These are phyloP conservation scores for Candida tallmaniae DNA, from an alignment of 805 yeast genomes.

Conservation along the genomic window DNA sequence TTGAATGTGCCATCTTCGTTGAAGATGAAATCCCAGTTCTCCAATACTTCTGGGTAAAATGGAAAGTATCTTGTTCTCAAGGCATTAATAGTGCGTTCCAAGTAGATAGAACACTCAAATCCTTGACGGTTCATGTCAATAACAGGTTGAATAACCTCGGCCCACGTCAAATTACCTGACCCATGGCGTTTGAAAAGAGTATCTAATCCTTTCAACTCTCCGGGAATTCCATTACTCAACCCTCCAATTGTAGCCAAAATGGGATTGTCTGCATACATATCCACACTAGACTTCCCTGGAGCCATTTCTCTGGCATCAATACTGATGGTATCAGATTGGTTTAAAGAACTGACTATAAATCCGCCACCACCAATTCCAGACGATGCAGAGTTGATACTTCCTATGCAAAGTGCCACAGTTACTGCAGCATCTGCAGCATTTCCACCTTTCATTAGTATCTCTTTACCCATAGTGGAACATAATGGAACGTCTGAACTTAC, in stretches of 20 bases:
- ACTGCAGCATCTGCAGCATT: slow-evolving; percentile 94
- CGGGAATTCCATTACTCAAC: slow-evolving; percentile 85
- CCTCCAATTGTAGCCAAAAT: slow-evolving; percentile 69
- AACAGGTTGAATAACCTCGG: slow-evolving; percentile 70
- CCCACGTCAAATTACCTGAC: slow-evolving; percentile 70
- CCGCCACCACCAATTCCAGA: slow-evolving; percentile 96
- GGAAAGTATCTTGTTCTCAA: slow-evolving; percentile 23
- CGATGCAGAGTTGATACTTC: slow-evolving; percentile 73
- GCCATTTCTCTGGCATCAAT: slow-evolving; percentile 91
- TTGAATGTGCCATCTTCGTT: slow-evolving; percentile 27
- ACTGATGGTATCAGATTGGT: slow-evolving; percentile 42
- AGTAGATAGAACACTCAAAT: slow-evolving; percentile 36
- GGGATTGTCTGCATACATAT: slow-evolving; percentile 58
- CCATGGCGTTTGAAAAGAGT: slow-evolving; percentile 57
- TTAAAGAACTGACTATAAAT: slow-evolving; percentile 43
- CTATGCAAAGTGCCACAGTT: slow-evolving; percentile 84
- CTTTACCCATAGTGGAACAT: slow-evolving; percentile 61
- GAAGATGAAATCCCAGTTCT: slow-evolving; percentile 57
- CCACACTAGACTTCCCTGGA: slow-evolving; percentile 54
- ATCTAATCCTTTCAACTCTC: slow-evolving; percentile 83
- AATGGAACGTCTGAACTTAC: slow-evolving; percentile 62
- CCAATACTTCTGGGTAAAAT: slow-evolving; percentile 21
- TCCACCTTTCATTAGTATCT: slow-evolving; percentile 54
- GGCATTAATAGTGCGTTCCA: slow-evolving; percentile 31
- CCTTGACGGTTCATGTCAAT: slow-evolving; percentile 62